These are phyloP conservation scores for Fusarium devonianum DNA, from an alignment of 2,329 filamentous ascomycete genomes.

Conservation along the genomic window DNA sequence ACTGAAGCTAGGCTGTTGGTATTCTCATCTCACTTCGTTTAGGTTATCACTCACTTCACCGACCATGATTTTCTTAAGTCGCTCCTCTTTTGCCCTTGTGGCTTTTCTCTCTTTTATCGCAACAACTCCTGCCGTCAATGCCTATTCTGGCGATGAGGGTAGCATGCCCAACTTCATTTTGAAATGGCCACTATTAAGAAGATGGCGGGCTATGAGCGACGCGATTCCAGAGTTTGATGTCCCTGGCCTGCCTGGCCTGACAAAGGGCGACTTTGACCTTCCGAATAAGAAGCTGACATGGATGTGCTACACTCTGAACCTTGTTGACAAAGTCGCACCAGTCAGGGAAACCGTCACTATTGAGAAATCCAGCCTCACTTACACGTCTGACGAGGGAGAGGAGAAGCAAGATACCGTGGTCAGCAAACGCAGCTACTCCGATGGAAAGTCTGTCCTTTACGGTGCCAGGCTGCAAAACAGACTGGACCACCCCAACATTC, in stretches of 20 bases:
- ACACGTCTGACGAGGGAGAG: too few relatives aligned
- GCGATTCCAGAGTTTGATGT: constrained; percentile 9
- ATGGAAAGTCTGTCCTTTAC: neutral
- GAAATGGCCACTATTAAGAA: neutral
- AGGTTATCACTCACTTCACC: neutral
- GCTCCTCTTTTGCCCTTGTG: constrained; percentile 13
- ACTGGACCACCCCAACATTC: constrained; percentile 3
- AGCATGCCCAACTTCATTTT: constrained; percentile 7
- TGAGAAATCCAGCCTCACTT: constrained; percentile 3
- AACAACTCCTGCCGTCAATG: neutral
- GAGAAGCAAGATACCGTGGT: constrained; percentile 13
- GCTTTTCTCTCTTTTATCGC: constrained; percentile 7
- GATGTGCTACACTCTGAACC: constrained; percentile 12
- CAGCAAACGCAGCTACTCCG: constrained; percentile 12
- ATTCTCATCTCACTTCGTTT: constrained; percentile 2
- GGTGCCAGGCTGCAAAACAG: constrained; percentile 6
- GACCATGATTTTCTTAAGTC: constrained; percentile 12
- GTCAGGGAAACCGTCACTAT: neutral
- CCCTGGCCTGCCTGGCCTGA: neutral
- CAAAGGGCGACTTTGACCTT: neutral
- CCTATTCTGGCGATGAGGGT: neutral
- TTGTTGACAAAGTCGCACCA: neutral
- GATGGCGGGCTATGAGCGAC: constrained; percentile 1
- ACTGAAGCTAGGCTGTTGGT: neutral
- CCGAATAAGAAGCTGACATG: constrained; percentile 4